Conservation (phyloP, 2,329 filamentous ascomycete genomes). For the Claviceps capensis region DNA sequence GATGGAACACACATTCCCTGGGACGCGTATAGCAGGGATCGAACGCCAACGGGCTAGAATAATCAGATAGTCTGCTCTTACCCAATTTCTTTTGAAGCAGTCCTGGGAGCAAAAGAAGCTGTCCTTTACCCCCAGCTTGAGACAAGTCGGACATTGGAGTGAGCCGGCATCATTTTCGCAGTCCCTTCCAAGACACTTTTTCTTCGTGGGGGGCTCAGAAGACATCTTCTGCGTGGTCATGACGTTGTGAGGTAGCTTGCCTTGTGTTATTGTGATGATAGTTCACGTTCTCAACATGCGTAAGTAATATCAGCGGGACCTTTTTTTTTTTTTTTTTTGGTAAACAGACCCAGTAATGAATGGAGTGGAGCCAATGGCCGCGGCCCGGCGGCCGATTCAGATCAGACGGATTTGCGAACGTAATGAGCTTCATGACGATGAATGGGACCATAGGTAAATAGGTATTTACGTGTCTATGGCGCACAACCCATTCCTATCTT, state of each 20-base stretch:
- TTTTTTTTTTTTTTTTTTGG: not conserved
- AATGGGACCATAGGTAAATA: no score
- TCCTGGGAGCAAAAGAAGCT: conserved; percentile 98
- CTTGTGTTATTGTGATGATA: not conserved
- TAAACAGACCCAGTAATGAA: not conserved
- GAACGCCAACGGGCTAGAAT: not conserved
- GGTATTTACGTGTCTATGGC: no score
- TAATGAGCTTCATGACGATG: no score
- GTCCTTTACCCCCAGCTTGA: conserved; percentile 75
- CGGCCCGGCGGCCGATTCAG: no score
- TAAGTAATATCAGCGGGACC: not conserved
- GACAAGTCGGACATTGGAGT: conserved; percentile 87
- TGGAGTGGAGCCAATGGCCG: no score
- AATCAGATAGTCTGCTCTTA: conserved; percentile 29
- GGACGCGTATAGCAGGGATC: not conserved
- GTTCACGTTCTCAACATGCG: not conserved
- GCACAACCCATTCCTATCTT: no score
- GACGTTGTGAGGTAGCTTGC: not conserved
- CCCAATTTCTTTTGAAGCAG: conserved; percentile 98
- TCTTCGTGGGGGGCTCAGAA: conserved; percentile 38
- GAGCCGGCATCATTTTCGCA: conserved; percentile 77
- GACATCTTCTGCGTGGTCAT: conserved; percentile 20
- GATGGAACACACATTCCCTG: not conserved
- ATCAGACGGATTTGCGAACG: no score
- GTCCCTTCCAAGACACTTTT: conserved; percentile 67